Percentiles rank a stretch among this genome's conserved stretches.
These are phyloP conservation scores for Syzygium aromaticum DNA, from an alignment of 345 rosid genomes.

Conservation along the genomic window DNA sequence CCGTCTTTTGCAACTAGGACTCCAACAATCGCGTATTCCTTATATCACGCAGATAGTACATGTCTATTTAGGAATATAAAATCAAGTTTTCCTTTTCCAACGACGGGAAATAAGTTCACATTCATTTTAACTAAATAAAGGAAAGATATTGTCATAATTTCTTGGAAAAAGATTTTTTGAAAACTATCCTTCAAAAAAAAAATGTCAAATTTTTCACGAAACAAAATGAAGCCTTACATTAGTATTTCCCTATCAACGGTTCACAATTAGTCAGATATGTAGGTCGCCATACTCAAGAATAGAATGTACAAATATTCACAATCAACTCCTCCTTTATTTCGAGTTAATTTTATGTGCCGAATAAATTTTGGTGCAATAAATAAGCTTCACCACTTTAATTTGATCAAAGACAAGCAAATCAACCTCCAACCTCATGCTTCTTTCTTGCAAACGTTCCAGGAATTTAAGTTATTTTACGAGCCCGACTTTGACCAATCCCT, in stretches of 20 bases:
- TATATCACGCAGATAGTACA: neutral
- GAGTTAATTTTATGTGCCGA: neutral
- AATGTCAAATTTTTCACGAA: neutral
- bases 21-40: rapidly evolving
- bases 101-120: neutral
- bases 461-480: neutral
- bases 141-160: too few relatives aligned
- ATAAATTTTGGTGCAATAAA: neutral
- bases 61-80: neutral
- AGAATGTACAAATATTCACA: neutral
- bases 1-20: rapidly evolving
- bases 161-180: neutral
- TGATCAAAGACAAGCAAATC: neutral
- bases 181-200: neutral
- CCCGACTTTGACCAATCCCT: neutral
- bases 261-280: neutral
- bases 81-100: neutral
- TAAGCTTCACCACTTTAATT: neutral
- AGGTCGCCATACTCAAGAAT: too few relatives aligned
- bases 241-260: neutral
- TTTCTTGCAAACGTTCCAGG: neutral
- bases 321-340: neutral
- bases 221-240: neutral
- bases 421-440: neutral
- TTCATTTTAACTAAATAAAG: neutral